Conservation (phyloP, 2,329 filamentous ascomycete genomes). For the Capronia epimyces region DNA sequence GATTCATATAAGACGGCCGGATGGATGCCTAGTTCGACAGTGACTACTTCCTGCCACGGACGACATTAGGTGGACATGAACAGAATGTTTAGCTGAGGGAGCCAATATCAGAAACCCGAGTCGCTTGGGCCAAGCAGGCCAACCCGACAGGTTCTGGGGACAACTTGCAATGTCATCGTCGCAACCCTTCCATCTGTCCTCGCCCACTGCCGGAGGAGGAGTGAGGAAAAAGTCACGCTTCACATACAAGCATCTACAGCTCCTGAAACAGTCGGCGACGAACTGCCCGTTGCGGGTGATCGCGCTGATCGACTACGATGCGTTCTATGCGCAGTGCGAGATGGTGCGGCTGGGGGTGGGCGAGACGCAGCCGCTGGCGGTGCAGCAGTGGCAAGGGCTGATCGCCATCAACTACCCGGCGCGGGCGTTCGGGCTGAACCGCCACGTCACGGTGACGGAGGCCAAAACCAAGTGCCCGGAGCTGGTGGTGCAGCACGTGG, state of each 20-base stretch:
- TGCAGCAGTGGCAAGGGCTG: conserved; percentile 91
- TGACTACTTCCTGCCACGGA: no score
- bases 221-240: conserved; percentile 59
- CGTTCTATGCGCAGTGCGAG: conserved; percentile 96
- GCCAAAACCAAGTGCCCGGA: conserved; percentile 81
- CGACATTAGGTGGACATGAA: no score
- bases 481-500: conserved; percentile 83
- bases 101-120: no score
- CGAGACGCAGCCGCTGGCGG: conserved; percentile 75
- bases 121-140: no score
- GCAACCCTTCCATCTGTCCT: conserved; percentile 44
- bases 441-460: conserved; percentile 73
- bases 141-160: no score
- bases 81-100: no score
- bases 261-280: conserved; percentile 65
- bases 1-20: no score
- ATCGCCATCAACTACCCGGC: conserved; percentile 97
- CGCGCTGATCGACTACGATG: conserved; percentile 90
- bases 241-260: conserved; percentile 75
- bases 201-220: conserved; percentile 33
- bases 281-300: conserved; percentile 78
- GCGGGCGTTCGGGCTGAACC: conserved; percentile 68
- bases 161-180: conserved; percentile 48
- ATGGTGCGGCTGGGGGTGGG: conserved; percentile 74
- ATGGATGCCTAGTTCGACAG: no score